Base-by-base conservation (phyloP, 208 protist species). In the Crithidia acanthocephali region DNA sequence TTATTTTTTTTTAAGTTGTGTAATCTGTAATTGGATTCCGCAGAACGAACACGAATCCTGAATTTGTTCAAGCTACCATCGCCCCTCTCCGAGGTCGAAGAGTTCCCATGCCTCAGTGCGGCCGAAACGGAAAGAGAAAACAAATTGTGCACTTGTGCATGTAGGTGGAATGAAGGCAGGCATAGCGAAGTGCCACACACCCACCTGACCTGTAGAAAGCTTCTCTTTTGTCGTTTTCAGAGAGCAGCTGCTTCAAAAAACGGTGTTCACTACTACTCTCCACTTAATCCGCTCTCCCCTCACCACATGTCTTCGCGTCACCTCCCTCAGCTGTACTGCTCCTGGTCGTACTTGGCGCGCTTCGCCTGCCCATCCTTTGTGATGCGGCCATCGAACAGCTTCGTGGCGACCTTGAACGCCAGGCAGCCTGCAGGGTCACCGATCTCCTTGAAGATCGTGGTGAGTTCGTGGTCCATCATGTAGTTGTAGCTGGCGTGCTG, bases 341-440 rank as follows among this genome's bases (percentile, higher is more conserved):
- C 74, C 40, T 86, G 64, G 15, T 83, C 62, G 33, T 66, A 80
- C 68, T 64, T 71, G n/a, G 79, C 82, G 4, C 87, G 81, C 60
- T 88, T 88, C 28, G 71, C 72, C 71, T 89, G 88, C 7, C 88
- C 87, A 66, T 96, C 85, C 27, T 80, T 77, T 7, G 84, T 73
- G 69, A 96, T 96, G 74, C 89, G 88, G 67, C 89, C 92, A 60
- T 96, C 92, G 70, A 95, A 94, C 33, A 95, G 74, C 72, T 92
- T 91, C 37, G 92, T 91, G 28, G 92, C 92, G 16, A 94, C 88
- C 69, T 96, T 96, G 72, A 96, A 96, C 16, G 87, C 84, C 20
- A 96, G 63, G 57, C 80, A 91, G 2, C 92, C 92, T 18, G 87
- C 79, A 0, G 92, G 92, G 62, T 96, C 92, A 23, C 92, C 92